Base-by-base conservation (phyloP, 495 filamentous ascomycete species). In the Thermothielavioides terrestris region DNA sequence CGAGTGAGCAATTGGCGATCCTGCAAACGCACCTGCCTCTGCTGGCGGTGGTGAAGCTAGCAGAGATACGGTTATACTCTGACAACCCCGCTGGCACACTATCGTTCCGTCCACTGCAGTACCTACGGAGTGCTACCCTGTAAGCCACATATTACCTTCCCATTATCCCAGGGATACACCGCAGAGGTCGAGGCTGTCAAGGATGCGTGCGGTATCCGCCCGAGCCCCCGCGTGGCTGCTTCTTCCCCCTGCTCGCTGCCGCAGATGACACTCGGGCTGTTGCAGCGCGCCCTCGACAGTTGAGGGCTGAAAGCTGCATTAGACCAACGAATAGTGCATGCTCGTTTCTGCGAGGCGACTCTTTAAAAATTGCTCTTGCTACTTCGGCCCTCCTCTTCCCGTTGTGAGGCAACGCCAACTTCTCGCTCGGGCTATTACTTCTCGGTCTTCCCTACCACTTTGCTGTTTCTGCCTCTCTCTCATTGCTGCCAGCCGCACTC, bases 251-350 rank as follows among this genome's bases (percentile, higher is more conserved):
- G 31, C 40, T 25, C 22, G 30, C 20, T 34, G 46, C 45, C 35
- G 52, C 52, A 47, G 41, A 45, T 27, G 46, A 34, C 40, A 37
- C n/a, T n/a, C n/a, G n/a, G n/a, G n/a, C n/a, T 23, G 42, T 27
- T 21, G 34, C 46, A 28, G 20, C 20, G 18, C 2, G 20, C 14
- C 8, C 27, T 26, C 10, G 30, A 25, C 25, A 35, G 37, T 37
- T n/a, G 40, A 52, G 44, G 54, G 54, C 54, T 56, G 54, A 52
- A 49, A 52, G 48, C 44, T 51, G 38, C 36, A 52, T 56, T 44
- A 23, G 54, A 32, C 49, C n/a, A n/a, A n/a, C n/a, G n/a, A n/a
- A n/a, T 56, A 48, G 49, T 50, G 47, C 48, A 23, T 35, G 45
- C 46, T 46, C 25, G 31, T 0, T 30, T 50, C 41, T 30, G 27